Conservation (phyloP, 73 alveolate species). For the Tetrahymena elliotti region DNA sequence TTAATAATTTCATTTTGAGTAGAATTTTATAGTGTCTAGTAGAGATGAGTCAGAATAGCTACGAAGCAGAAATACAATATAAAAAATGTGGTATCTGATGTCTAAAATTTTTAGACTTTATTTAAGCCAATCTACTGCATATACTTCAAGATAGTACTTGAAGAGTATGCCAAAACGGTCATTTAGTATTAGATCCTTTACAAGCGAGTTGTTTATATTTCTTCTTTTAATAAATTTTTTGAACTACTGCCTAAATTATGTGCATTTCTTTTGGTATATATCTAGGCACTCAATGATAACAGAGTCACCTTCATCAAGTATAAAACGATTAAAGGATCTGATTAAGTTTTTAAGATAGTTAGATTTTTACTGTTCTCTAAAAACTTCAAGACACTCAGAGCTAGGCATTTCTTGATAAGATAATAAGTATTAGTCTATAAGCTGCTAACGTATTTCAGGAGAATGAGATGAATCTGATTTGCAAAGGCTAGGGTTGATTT, state of each 20-base stretch:
- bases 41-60: neutral
- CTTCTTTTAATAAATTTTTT: neutral
- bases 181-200: neutral
- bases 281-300: neutral
- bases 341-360: neutral
- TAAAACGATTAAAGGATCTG: neutral
- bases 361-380: neutral
- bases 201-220: neutral
- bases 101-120: neutral
- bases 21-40: neutral
- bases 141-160: neutral
- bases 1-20: neutral
- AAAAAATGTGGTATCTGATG: neutral
- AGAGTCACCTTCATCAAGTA: neutral
- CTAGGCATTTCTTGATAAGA: neutral
- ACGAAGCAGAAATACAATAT: neutral
- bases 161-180: neutral
- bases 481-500: neutral
- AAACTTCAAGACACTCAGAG: neutral
- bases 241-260: neutral
- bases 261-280: neutral
- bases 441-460: neutral
- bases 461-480: neutral
- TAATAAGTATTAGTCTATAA: neutral
- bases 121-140: neutral